phyloP scores from a whole-genome alignment of 192 early-diverging fungal genomes.

The Phycomyces nitens region DNA sequence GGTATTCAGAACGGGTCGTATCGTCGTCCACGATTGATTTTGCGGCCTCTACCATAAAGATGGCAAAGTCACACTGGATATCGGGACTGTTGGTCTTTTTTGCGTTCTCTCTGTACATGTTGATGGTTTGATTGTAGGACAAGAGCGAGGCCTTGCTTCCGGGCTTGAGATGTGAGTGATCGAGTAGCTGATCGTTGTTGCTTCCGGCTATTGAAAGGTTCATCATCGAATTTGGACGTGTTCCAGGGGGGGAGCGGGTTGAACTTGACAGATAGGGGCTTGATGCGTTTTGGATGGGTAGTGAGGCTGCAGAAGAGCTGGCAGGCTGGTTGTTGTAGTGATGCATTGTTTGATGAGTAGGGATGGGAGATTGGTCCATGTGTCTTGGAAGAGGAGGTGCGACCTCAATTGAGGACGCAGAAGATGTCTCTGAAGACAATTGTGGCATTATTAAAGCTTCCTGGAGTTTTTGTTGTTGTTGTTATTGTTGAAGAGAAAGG shows the following conservation, averaged over 20 bases:
- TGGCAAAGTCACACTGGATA: constrained; percentile 67
- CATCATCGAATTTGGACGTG: constrained; percentile 24
- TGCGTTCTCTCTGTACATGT: constrained; percentile 62
- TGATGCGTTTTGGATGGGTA: constrained; percentile 2
- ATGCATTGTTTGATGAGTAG: not conserved
- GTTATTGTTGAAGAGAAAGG: too few species aligned
- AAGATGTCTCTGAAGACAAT: too few species aligned
- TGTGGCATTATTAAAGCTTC: too few species aligned
- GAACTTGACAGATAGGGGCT: constrained; percentile 9
- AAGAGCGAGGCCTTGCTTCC: constrained; percentile 54
- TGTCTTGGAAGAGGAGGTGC: too few species aligned
- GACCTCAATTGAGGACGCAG: too few species aligned
- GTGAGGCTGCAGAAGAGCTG: constrained; percentile 14
- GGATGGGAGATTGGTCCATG: not conserved
- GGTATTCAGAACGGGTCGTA: constrained; percentile 43
- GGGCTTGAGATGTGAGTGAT: constrained; percentile 59
- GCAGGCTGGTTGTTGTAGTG: not conserved
- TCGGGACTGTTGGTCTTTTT: constrained; percentile 61
- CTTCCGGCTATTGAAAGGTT: constrained; percentile 21
- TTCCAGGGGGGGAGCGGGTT: constrained; percentile 20
- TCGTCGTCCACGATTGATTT: constrained; percentile 44
- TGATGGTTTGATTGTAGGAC: constrained; percentile 51
- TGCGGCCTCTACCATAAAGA: constrained; percentile 59
- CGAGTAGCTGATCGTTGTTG: constrained; percentile 28
- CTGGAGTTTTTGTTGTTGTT: too few species aligned